These are phyloP conservation scores for Backusella tarrabulga DNA, from an alignment of 192 early-diverging fungal species.

Conservation along the genomic window DNA sequence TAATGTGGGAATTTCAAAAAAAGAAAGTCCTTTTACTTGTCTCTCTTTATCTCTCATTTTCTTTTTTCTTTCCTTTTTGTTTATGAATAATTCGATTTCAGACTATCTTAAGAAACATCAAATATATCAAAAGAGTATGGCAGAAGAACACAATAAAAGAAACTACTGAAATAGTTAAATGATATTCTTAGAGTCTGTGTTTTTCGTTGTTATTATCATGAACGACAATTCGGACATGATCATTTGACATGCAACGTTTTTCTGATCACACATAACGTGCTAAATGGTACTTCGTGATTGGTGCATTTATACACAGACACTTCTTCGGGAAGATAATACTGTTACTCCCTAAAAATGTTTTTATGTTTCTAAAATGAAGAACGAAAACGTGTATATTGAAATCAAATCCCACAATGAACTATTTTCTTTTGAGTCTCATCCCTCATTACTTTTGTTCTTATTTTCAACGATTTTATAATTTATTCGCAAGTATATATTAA, in stretches of 20 bases:
- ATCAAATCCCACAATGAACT: background rate
- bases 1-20: too few species aligned
- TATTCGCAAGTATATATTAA: background rate
- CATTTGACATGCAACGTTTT: background rate
- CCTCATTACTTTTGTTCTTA: background rate
- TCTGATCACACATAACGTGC: background rate
- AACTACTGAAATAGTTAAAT: too few species aligned
- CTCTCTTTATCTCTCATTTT: too few species aligned
- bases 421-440: background rate
- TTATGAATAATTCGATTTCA: too few species aligned
- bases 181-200: background rate
- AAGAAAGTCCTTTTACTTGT: too few species aligned
- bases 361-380: too few species aligned
- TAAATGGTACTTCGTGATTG: background rate
- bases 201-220: background rate
- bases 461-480: background rate
- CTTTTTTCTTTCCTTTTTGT: too few species aligned
- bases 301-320: background rate
- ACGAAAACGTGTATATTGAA: background rate
- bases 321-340: background rate
- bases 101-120: too few species aligned
- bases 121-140: too few species aligned
- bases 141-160: too few species aligned
- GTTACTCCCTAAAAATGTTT: background rate
- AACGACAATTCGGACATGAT: background rate